Percentiles rank a stretch among this genome's conserved stretches.
phyloP scores from a whole-genome alignment of 768 basidiomycete genomes.

The Baorangia bicolor region DNA sequence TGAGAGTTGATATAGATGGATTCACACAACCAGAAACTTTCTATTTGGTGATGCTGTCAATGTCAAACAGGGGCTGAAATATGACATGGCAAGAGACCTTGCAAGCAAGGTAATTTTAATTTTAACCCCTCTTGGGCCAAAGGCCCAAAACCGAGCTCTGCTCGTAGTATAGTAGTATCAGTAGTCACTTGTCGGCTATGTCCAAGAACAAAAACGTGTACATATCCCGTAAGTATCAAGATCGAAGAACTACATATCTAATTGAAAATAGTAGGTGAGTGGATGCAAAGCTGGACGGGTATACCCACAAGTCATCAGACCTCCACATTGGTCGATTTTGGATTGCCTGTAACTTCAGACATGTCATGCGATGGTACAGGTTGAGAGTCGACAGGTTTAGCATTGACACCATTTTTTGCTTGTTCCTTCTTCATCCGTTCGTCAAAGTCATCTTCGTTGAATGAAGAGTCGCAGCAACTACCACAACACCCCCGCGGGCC shows the following conservation, averaged over 20 bases:
- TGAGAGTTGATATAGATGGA: no score
- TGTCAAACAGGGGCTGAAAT: no score
- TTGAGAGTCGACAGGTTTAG: constrained; percentile 19
- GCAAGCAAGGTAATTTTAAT: no score
- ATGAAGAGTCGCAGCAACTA: constrained; percentile 28
- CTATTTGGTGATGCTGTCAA: no score
- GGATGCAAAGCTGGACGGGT: neutral
- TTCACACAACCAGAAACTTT: no score
- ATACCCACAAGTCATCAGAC: neutral
- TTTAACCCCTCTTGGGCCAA: no score
- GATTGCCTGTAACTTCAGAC: constrained; percentile 6
- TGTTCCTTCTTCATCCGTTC: constrained; percentile 28
- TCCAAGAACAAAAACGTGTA: neutral
- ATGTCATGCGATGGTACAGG: constrained; percentile 22
- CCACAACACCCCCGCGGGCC: constrained; percentile 29
- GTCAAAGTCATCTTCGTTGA: constrained; percentile 31
- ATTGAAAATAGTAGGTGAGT: neutral
- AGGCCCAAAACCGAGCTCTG: no score
- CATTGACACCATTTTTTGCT: constrained; percentile 13
- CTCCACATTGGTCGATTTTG: neutral
- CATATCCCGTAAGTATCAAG: neutral
- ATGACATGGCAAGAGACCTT: no score
- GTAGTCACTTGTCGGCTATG: neutral
- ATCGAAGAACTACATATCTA: neutral
- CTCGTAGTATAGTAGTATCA: neutral